phyloP scores from a whole-genome alignment of 2,329 filamentous ascomycete species.

The Sclerotinia nivalis region DNA sequence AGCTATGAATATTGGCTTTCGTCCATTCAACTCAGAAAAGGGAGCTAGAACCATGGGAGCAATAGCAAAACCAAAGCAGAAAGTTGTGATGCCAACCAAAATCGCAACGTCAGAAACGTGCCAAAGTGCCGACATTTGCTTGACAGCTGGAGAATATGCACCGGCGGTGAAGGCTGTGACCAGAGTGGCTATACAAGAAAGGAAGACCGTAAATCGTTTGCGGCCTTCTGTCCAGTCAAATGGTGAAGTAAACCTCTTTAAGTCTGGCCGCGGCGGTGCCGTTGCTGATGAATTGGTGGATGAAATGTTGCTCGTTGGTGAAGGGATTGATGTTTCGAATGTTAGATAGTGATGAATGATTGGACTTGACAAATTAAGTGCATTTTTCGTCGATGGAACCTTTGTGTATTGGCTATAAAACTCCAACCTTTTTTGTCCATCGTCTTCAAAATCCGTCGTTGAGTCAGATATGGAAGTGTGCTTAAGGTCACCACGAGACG shows the following conservation, averaged over 20 bases:
- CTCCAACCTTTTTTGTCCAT: constrained; percentile 20
- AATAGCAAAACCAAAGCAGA: constrained; percentile 76
- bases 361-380: constrained; percentile 26
- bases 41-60: constrained; percentile 88
- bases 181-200: constrained; percentile 75
- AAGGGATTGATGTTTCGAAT: constrained; percentile 38
- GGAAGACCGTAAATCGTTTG: constrained; percentile 69
- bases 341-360: constrained; percentile 41
- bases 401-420: neutral
- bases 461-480: constrained; percentile 23
- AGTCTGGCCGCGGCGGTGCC: constrained; percentile 60
- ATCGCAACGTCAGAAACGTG: constrained; percentile 64
- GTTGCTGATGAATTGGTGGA: constrained; percentile 15
- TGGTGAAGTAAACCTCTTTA: constrained; percentile 68
- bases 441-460: constrained; percentile 22
- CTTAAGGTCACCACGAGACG: constrained; percentile 27
- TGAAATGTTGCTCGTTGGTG: constrained; percentile 28
- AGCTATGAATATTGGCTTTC: constrained; percentile 76
- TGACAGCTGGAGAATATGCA: constrained; percentile 70
- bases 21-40: constrained; percentile 84
- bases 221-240: constrained; percentile 69
- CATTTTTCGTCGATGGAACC: constrained; percentile 14
- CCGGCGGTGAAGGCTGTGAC: constrained; percentile 81
- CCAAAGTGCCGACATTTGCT: constrained; percentile 66
- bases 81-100: constrained; percentile 76